Evolutionary conservation across 257 asterid genomes (phyloP).

Genomic region (Ajuga chamaepitys): DNA sequence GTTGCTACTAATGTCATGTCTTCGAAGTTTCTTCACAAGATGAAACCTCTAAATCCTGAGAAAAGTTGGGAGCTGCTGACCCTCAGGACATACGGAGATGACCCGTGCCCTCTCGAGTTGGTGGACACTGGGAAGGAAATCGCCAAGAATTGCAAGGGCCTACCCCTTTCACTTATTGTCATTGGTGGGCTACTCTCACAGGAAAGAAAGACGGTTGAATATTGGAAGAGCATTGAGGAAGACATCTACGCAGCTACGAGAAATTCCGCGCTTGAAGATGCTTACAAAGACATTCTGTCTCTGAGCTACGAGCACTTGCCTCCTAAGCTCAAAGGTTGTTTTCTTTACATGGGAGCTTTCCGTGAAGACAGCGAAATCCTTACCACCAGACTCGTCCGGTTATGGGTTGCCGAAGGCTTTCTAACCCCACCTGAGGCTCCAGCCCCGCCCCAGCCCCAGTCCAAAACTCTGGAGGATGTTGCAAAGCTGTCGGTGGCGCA

Average conservation of each 20-base stretch:
- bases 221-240: slow-evolving; percentile 16
- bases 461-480: slow-evolving; percentile 17
- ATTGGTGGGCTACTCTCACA: slow-evolving; percentile 33
- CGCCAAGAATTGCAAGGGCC: slow-evolving; percentile 22
- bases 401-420: slow-evolving; percentile 41
- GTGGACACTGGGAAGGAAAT: slow-evolving; percentile 3
- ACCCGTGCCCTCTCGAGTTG: not conserved
- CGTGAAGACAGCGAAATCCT: slow-evolving; percentile 31
- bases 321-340: slow-evolving; percentile 21
- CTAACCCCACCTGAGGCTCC: not conserved
- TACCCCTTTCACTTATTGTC: slow-evolving; percentile 32
- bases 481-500: slow-evolving; percentile 1
- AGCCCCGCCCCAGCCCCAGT: too few relatives aligned
- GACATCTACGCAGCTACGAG: slow-evolving; percentile 16
- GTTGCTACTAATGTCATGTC: not conserved
- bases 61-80: slow-evolving; percentile 15
- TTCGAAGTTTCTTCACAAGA: not conserved
- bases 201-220: not conserved
- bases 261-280: not conserved
- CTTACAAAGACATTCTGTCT: slow-evolving; percentile 16
- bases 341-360: slow-evolving; percentile 36
- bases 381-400: slow-evolving; percentile 13
- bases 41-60: not conserved
- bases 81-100: not conserved
- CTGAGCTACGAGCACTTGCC: slow-evolving; percentile 36